Conservation (phyloP, 2,329 filamentous ascomycete species). For the Claviceps capensis region DNA sequence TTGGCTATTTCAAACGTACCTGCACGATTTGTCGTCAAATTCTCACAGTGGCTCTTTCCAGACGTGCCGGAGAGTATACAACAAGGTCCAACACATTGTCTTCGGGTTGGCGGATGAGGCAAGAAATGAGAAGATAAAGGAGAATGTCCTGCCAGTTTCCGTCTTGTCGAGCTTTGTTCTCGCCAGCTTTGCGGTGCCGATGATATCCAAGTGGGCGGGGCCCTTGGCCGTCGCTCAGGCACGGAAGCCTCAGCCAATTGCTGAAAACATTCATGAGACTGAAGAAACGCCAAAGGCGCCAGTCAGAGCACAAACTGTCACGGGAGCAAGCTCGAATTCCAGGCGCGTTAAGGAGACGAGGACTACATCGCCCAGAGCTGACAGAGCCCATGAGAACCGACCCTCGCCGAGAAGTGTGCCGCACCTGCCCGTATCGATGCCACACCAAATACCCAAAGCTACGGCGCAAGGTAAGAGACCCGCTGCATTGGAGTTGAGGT, state of each 20-base stretch:
- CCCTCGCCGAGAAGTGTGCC: slow-evolving; percentile 14
- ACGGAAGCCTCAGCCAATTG: slow-evolving; percentile 48
- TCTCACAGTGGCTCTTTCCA: slow-evolving; percentile 67
- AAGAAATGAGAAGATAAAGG: slow-evolving; percentile 62
- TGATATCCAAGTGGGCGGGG: slow-evolving; percentile 64
- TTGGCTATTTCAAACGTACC: slow-evolving; percentile 81
- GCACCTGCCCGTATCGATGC: slow-evolving; percentile 10
- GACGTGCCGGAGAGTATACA: slow-evolving; percentile 72
- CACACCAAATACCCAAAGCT: slow-evolving; percentile 17
- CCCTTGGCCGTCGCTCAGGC: slow-evolving; percentile 73
- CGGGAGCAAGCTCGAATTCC: slow-evolving; percentile 33
- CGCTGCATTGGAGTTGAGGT: slow-evolving; percentile 37
- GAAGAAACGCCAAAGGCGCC: slow-evolving; percentile 31
- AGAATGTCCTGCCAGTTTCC: slow-evolving; percentile 68
- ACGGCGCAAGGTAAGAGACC: slow-evolving; percentile 27
- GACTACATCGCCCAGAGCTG: slow-evolving; percentile 26
- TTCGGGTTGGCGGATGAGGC: slow-evolving; percentile 61
- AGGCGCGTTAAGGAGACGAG: slow-evolving; percentile 32
- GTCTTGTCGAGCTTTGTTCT: slow-evolving; percentile 70
- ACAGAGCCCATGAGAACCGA: slow-evolving; percentile 15
- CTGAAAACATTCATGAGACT: slow-evolving; percentile 20
- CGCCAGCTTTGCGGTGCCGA: slow-evolving; percentile 60
- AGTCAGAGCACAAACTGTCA: slow-evolving; percentile 55
- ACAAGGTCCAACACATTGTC: slow-evolving; percentile 78
- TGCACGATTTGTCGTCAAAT: slow-evolving; percentile 64